Base-by-base conservation (phyloP, 2,329 filamentous ascomycete genomes). In the Xylaria hypoxylon region DNA sequence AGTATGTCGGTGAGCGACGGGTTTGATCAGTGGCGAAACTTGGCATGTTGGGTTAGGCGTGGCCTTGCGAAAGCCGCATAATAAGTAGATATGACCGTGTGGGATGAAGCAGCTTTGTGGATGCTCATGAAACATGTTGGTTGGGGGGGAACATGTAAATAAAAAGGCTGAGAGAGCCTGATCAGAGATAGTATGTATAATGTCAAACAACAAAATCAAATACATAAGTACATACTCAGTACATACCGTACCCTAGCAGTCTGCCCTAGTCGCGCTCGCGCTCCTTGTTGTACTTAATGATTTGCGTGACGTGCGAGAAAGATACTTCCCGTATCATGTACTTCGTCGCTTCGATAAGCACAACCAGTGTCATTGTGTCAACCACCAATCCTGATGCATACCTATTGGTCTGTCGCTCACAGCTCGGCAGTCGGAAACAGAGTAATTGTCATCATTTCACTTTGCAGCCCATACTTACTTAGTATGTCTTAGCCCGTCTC, bases 361-460 rank as follows among this genome's bases (percentile, higher is more conserved):
- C 24, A 26, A 42, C 40, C 45, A 45, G n/a, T n/a, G n/a, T n/a
- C n/a, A n/a, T n/a, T n/a, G n/a, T n/a, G n/a, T n/a, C 60, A 5
- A 8, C 28, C 8, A 31, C 28, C 51, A 64, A 64, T 67, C 50
- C 59, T 26, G 24, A 31, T 53, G 24, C 19, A 33, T 53, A 33
- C 24, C 40, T n/a, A n/a, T n/a, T 26, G 26, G 45, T 35, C 19
- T 26, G 22, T 65, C 7, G 31, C 28, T 55, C 47, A 40, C 17
- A 42, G 64, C 60, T 63, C 53, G 63, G 63, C 55, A 66, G 55
- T 64, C 50, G 60, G 59, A 52, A 55, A 17, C 24, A 48, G 57
- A 47, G 60, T 64, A 67, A 67, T 67, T 67, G 64, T 67, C 64
- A 67, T 67, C 64, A 59, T 28, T 57, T n/a, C 5, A 33, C 31